A percentile compares a stretch with the other conserved stretches of the same genome.
phyloP scores from a whole-genome alignment of 2,329 filamentous ascomycete species.

The Diaporthe sp. region DNA sequence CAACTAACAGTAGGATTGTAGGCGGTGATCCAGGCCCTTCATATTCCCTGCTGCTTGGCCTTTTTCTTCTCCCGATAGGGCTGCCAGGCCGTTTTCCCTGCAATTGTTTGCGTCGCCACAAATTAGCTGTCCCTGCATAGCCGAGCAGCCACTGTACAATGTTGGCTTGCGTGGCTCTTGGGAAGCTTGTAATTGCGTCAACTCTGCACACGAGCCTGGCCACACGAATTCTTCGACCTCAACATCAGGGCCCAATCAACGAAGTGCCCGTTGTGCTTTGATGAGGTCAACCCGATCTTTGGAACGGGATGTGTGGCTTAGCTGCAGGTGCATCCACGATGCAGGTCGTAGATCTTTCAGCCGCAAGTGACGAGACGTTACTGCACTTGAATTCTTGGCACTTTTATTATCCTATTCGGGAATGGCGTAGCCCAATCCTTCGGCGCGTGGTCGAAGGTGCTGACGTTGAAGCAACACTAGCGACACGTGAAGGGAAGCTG shows the following conservation, averaged over 20 bases:
- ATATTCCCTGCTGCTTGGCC: background rate
- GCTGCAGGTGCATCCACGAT: background rate
- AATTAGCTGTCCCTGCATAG: background rate
- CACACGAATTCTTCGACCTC: background rate
- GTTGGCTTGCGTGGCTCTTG: background rate
- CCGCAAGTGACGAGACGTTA: background rate
- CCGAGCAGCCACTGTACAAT: background rate
- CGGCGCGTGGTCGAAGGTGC: background rate
- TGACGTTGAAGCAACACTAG: background rate
- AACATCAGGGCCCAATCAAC: background rate
- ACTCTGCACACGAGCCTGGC: background rate
- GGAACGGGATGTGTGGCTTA: background rate
- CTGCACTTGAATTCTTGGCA: background rate
- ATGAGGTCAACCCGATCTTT: background rate
- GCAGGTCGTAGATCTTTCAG: background rate
- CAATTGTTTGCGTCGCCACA: background rate
- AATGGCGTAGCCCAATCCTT: background rate
- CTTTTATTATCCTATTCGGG: slow-evolving; percentile 21
- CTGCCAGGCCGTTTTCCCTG: background rate
- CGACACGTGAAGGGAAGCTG: background rate
- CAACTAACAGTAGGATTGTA: background rate
- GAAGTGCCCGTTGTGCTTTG: background rate
- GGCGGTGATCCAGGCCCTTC: background rate
- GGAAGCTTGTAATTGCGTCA: background rate
- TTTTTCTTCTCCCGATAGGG: background rate